phyloP scores from a whole-genome alignment of 805 yeast species.

The Metschnikowia proteae region DNA sequence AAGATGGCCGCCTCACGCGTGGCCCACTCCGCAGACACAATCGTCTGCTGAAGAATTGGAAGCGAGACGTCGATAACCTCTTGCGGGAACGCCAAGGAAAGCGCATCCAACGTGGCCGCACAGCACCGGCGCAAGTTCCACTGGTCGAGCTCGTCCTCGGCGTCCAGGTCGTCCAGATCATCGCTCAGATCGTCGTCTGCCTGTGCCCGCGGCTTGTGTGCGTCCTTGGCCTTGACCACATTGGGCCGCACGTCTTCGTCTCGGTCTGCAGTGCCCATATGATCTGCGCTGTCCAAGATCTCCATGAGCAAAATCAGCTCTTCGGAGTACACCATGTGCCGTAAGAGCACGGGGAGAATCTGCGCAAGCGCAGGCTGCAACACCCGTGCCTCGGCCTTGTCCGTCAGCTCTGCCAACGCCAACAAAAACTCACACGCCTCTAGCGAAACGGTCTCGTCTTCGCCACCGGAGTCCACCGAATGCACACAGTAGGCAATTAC shows the following conservation, averaged over 20 bases:
- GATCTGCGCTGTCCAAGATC: slow-evolving; percentile 66
- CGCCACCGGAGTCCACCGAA: slow-evolving; percentile 47
- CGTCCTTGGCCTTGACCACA: slow-evolving; percentile 59
- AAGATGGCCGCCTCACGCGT: slow-evolving; percentile 89
- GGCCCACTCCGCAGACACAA: slow-evolving; percentile 76
- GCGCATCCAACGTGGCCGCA: slow-evolving; percentile 85
- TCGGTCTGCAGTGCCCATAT: slow-evolving; percentile 72
- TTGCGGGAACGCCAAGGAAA: slow-evolving; percentile 65
- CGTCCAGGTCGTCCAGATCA: slow-evolving; percentile 64
- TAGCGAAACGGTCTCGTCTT: slow-evolving; percentile 72
- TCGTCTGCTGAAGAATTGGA: slow-evolving; percentile 70
- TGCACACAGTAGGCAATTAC: slow-evolving; percentile 81
- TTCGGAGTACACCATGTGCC: slow-evolving; percentile 84
- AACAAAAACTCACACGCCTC: slow-evolving; percentile 93
- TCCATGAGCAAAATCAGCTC: slow-evolving; percentile 67
- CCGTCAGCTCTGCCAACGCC: slow-evolving; percentile 49
- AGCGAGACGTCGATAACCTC: slow-evolving; percentile 63
- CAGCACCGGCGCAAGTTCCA: slow-evolving; percentile 94
- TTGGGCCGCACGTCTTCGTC: slow-evolving; percentile 87
- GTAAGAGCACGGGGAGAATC: slow-evolving; percentile 73
- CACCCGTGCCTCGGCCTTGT: slow-evolving; percentile 22
- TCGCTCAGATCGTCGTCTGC: slow-evolving; percentile 32
- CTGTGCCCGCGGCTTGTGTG: slow-evolving; percentile 35
- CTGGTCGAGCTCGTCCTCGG: slow-evolving; percentile 60
- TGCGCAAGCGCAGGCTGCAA: slow-evolving; percentile 55